Percentiles rank a stretch among this genome's conserved stretches.
Conservation (phyloP, 257 asterid genomes). For the Solanum infundibuliforme region DNA sequence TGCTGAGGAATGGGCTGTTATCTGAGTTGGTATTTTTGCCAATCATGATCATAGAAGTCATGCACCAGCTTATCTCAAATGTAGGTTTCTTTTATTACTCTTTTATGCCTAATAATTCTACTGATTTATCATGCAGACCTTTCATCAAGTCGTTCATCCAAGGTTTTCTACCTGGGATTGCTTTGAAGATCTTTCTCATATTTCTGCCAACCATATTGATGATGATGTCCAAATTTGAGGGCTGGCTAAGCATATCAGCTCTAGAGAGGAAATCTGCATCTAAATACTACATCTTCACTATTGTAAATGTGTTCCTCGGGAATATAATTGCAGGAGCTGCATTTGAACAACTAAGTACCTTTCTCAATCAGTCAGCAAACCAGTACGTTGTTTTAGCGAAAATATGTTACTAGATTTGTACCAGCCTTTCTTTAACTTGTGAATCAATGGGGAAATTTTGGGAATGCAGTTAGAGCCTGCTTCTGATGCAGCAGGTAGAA, state of each 20-base stretch:
- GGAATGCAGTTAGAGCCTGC: not conserved
- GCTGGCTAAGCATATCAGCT: conserved; percentile 62
- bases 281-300: conserved; percentile 65
- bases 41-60: not conserved
- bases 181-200: conserved; percentile 85
- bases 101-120: not conserved
- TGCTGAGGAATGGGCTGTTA: not conserved
- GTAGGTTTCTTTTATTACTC: not conserved
- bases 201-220: conserved; percentile 75
- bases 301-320: conserved; percentile 77
- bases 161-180: conserved; percentile 96
- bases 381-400: conserved; percentile 37
- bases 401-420: not conserved
- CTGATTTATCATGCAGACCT: conserved; percentile 32
- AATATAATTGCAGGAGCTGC: conserved; percentile 88
- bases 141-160: conserved; percentile 86
- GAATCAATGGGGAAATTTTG: not conserved
- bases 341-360: conserved; percentile 62
- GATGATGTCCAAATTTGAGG: conserved; percentile 92
- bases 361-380: conserved; percentile 56
- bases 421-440: not conserved
- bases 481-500: not conserved
- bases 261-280: conserved; percentile 76
- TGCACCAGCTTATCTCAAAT: not conserved
- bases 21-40: not conserved